phyloP scores from a whole-genome alignment of 2,329 filamentous ascomycete genomes.

The Epichloe hybrida region DNA sequence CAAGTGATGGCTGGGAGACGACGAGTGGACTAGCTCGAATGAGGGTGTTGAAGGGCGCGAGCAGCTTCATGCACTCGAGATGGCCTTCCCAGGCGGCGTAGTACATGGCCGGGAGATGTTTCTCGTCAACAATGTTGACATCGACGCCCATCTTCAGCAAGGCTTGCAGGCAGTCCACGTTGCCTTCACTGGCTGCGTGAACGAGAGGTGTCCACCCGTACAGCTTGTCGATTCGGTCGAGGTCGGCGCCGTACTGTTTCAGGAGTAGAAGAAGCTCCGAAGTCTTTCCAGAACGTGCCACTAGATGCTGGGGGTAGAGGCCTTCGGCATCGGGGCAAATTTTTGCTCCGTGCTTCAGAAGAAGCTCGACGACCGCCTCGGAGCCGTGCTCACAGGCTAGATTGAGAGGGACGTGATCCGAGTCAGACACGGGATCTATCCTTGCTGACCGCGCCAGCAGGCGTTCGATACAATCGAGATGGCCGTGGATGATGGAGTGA shows the following conservation, averaged over 20 bases:
- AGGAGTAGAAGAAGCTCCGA: conserved; percentile 69
- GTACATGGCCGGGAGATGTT: conserved; percentile 87
- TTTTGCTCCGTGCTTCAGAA: conserved; percentile 65
- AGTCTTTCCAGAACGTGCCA: conserved; percentile 75
- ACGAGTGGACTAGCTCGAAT: conserved; percentile 31
- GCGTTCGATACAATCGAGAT: conserved; percentile 65
- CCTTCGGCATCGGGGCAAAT: conserved; percentile 94
- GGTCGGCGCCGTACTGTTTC: conserved; percentile 72
- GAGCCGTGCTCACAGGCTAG: conserved; percentile 91
- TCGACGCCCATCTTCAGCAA: conserved; percentile 70
- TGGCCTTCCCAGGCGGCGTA: conserved; percentile 98
- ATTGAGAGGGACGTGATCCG: conserved; percentile 88
- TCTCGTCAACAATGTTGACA: conserved; percentile 75
- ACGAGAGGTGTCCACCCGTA: conserved; percentile 97
- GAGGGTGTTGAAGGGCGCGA: conserved; percentile 46
- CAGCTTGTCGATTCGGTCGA: conserved; percentile 87
- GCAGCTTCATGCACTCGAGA: conserved; percentile 80
- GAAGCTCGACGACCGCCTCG: conserved; percentile 66
- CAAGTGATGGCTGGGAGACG: conserved; percentile 28
- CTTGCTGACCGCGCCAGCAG: conserved; percentile 68
- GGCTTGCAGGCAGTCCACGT: conserved; percentile 73
- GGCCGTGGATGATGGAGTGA: conserved; percentile 82
- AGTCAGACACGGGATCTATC: conserved; percentile 71
- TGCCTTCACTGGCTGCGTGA: conserved; percentile 91
- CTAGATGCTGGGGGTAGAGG: conserved; percentile 90